These are phyloP conservation scores for Thamnidium elegans DNA, from an alignment of 192 early-diverging fungal species.

Conservation along the genomic window DNA sequence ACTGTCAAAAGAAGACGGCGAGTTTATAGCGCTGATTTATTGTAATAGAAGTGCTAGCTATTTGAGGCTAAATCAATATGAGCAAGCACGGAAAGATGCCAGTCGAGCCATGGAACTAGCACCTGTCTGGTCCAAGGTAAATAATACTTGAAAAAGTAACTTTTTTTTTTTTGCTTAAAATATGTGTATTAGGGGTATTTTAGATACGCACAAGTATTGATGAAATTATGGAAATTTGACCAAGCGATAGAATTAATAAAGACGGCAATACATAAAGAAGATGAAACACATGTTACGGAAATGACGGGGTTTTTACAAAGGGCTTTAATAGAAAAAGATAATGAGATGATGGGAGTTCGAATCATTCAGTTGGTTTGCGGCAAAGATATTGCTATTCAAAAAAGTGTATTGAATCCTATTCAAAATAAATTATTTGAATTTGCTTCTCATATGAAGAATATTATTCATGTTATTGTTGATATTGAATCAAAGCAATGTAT, in stretches of 20 bases:
- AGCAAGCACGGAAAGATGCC: constrained; percentile 23
- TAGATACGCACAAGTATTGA: constrained; percentile 55
- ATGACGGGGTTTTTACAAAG: constrained; percentile 50
- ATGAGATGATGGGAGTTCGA: constrained; percentile 53
- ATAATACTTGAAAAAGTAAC: background rate
- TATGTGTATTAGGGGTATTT: constrained; percentile 58
- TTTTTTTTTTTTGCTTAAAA: constrained; percentile 27
- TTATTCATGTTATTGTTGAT: constrained; percentile 80
- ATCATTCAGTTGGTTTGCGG: constrained; percentile 71
- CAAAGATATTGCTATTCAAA: constrained; percentile 60
- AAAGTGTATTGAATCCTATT: constrained; percentile 60
- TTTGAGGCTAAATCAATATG: constrained; percentile 13
- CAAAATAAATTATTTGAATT: constrained; percentile 73
- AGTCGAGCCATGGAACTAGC: constrained; percentile 31
- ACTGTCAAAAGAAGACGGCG: constrained; percentile 30
- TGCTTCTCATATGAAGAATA: constrained; percentile 83
- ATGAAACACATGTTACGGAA: constrained; percentile 31
- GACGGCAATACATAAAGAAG: constrained; percentile 38
- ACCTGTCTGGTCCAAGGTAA: constrained; percentile 40
- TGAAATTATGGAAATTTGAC: constrained; percentile 47
- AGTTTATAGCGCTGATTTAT: constrained; percentile 40
- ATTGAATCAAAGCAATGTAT: constrained; percentile 63
- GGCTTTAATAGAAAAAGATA: constrained; percentile 53
- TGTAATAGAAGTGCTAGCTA: constrained; percentile 39
- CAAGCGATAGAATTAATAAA: constrained; percentile 48